These are phyloP conservation scores for Hypomyces perniciosus DNA, from an alignment of 2,329 filamentous ascomycete species.

Conservation along the genomic window DNA sequence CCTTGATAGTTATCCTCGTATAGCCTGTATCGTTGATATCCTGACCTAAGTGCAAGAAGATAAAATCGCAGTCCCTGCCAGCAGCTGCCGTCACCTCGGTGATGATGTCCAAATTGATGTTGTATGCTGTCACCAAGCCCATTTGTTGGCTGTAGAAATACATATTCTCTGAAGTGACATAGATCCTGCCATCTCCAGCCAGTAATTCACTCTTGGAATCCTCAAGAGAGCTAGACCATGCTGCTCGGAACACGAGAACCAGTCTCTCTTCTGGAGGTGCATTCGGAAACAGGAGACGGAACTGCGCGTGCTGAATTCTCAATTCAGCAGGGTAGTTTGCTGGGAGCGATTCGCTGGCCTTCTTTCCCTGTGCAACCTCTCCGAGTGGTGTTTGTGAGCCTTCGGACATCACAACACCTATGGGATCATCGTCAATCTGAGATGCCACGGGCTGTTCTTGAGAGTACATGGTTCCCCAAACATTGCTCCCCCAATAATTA, in stretches of 20 bases:
- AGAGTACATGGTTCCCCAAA: conserved; percentile 51
- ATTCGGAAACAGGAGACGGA: conserved; percentile 81
- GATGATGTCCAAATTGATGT: conserved; percentile 68
- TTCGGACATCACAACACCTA: conserved; percentile 35
- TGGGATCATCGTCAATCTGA: conserved; percentile 32
- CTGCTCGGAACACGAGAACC: conserved; percentile 86
- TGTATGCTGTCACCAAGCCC: conserved; percentile 79
- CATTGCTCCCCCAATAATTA: conserved; percentile 87
- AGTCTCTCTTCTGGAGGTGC: conserved; percentile 73
- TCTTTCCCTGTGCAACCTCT: conserved; percentile 21
- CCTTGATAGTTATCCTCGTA: conserved; percentile 78
- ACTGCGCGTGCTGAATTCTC: conserved; percentile 84
- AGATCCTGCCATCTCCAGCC: conserved; percentile 65
- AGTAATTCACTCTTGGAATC: conserved; percentile 43
- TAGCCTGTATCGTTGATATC: conserved; percentile 57
- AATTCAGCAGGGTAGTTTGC: conserved; percentile 75
- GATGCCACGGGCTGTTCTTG: conserved; percentile 26
- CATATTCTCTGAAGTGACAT: conserved; percentile 78
- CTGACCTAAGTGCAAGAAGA: conserved; percentile 72
- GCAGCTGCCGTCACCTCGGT: conserved; percentile 85
- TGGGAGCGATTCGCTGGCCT: conserved; percentile 54
- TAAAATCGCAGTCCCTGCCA: conserved; percentile 86
- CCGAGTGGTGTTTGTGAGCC: conserved; percentile 25
- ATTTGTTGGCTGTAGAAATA: conserved; percentile 97
- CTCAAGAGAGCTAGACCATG: conserved; percentile 59